These are phyloP conservation scores for Firmiana major DNA, from an alignment of 345 rosid species.

Conservation along the genomic window DNA sequence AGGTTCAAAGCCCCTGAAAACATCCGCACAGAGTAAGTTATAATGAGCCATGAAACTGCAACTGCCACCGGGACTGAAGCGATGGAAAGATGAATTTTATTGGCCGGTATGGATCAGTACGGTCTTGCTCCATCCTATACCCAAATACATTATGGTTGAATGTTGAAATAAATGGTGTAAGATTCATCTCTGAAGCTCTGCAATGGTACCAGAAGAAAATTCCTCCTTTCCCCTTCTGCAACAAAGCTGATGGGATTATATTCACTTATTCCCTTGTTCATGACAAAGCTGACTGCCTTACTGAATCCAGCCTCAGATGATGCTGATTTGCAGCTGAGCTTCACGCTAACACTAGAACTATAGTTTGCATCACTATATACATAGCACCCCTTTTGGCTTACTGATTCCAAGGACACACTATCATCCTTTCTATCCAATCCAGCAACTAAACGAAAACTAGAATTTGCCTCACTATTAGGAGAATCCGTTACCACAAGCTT, in stretches of 20 bases:
- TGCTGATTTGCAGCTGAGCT: conserved; percentile 46
- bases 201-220: conserved; percentile 71
- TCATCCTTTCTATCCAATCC: conserved; percentile 62
- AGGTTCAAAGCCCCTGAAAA: too few relatives aligned
- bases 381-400: conserved; percentile 51
- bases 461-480: conserved; percentile 22
- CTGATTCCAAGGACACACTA: conserved; percentile 58
- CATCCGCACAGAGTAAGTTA: not conserved
- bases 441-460: conserved; percentile 45
- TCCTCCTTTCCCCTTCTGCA: conserved; percentile 53
- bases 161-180: conserved; percentile 71
- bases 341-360: conserved; percentile 32
- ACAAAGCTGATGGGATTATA: conserved; percentile 83
- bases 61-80: not conserved
- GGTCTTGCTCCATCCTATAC: not conserved
- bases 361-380: conserved; percentile 42
- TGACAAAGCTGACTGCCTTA: conserved; percentile 50
- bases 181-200: conserved; percentile 72
- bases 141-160: conserved; percentile 27
- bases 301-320: conserved; percentile 29
- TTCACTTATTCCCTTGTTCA: conserved; percentile 42
- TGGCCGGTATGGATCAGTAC: not conserved
- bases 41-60: not conserved
- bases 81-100: not conserved
- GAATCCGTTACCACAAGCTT: conserved; percentile 36